Base-by-base conservation (phyloP, 78 protist species). In the Fonticula alba region DNA sequence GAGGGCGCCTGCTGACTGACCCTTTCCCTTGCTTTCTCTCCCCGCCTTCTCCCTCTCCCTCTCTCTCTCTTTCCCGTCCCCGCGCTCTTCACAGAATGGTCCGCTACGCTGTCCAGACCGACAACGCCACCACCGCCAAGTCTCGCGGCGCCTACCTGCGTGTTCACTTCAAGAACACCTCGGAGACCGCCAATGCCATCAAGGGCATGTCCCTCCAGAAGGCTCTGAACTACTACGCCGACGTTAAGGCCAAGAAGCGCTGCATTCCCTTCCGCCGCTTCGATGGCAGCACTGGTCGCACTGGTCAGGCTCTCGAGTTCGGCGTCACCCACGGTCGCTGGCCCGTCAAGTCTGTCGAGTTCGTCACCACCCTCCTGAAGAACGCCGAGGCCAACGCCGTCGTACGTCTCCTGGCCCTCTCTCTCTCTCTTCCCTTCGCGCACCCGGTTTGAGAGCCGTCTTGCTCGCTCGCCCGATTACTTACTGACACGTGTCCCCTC, bases 101-200 rank as follows among this genome's bases (percentile, higher is more conserved):
- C 43, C 43, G 43, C 43, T 38, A 38, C 43, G 43, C 43, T 7
- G 43, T 38, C 43, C 3, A 3, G 17, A 3, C 43, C 43, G 71
- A 5, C 17, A 40, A 1, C 29, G 11, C 59, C 32, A 32, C 62
- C 36, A 27, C 50, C 49, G 75, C 69, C 60, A 85, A 81, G 75
- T 74, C 91, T n/a, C 31, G 68, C 6, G 79, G 64, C 43, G 33
- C 70, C 5, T 64, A 81, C 36, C 57, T 85, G 51, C 63, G 78
- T 19, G 66, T 64, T 3, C 74, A 69, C 80, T 82, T 76, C 78
- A 80, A 83, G 75, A 78, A 78, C 73, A 72, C 82, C 32, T n/a
- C 59, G 26, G 72, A 78, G 67, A 66, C 71, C 26, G 78, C 62
- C 37, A 14, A n/a, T 0, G 77, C 53, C 54, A 3, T 78, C 38